Conservation (phyloP, 257 asterid genomes). For the Solanum sejunctum region DNA sequence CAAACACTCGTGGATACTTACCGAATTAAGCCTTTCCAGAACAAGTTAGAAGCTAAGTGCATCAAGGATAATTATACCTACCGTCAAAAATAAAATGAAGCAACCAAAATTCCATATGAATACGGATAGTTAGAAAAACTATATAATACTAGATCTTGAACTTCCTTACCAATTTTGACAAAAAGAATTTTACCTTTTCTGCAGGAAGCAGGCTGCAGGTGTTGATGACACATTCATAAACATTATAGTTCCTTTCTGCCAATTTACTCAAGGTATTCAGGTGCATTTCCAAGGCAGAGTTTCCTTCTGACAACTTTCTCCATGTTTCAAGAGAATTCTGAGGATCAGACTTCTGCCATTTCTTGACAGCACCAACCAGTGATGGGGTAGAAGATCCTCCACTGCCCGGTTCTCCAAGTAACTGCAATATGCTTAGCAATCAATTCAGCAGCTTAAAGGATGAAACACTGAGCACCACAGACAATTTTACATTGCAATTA, state of each 20-base stretch:
- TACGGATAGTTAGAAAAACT: not conserved
- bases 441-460: slow-evolving; percentile 8
- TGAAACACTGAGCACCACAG: not conserved
- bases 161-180: not conserved
- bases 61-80: not conserved
- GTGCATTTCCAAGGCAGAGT: slow-evolving; percentile 63
- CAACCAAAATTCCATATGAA: not conserved
- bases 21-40: not conserved
- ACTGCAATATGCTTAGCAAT: slow-evolving; percentile 31
- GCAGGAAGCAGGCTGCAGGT: slow-evolving; percentile 53
- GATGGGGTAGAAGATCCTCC: slow-evolving; percentile 99
- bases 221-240: slow-evolving; percentile 36
- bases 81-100: not conserved
- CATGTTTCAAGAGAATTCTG: slow-evolving; percentile 63
- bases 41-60: not conserved
- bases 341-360: slow-evolving; percentile 94
- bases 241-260: slow-evolving; percentile 46
- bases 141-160: not conserved
- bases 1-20: not conserved
- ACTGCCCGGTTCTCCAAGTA: slow-evolving; percentile 95
- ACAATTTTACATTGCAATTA: not conserved
- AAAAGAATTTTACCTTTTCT: slow-evolving; percentile 42
- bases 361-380: slow-evolving; percentile 97
- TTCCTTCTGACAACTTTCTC: slow-evolving; percentile 73
- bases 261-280: slow-evolving; percentile 45